Base-by-base conservation (phyloP, 1,284 basidiomycete species). In the Cryptococcus sp. region DNA sequence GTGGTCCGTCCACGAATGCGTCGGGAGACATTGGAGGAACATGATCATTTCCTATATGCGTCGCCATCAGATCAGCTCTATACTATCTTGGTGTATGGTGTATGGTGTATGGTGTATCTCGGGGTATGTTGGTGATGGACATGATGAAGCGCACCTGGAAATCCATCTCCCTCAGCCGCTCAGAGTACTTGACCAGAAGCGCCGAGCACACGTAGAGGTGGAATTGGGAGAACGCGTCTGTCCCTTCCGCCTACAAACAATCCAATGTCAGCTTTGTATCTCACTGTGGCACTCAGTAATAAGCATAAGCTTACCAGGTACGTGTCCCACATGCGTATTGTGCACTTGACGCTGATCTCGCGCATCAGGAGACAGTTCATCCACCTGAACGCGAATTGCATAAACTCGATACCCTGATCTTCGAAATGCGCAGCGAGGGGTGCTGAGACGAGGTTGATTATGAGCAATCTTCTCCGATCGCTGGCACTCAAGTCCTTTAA, bases 341-440 rank as follows among this genome's bases (percentile, higher is more conserved):
- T 96, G 75, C 95, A 95, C 70, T 88, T 87, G 54, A 96, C 91
- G 67, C 87, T 93, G 66, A 98, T 89, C 80, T 97, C 93, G 57
- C 93, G 85, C 93, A 98, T 96, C 59, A 97, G 82, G 53, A 98
- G 80, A 74, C 94, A 96, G 74, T 98, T 97, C 91, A 98, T 96
- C 93, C 93, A 98, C 50, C 94, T 84, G 80, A 98, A 98, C 42
- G 94, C 93, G 67, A 97, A 98, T 75, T 98, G 93, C 87, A 98
- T 95, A 72, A 95, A 98, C 80, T 97, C 93, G 67, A 98, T 93
- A 68, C 90, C 90, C 77, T 98, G 88, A 15, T 87, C 81, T 62
- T 89, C 88, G 40, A 98, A 83, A 78, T 98, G 93, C 2, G 85
- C 80, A 4, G 87, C 84, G 17, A 97, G 83, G 1, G 90, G 89